A percentile compares a stretch with the other conserved stretches of the same genome.
Evolutionary conservation across 257 asterid species (phyloP).

Genomic region (Henckelia pumila): DNA sequence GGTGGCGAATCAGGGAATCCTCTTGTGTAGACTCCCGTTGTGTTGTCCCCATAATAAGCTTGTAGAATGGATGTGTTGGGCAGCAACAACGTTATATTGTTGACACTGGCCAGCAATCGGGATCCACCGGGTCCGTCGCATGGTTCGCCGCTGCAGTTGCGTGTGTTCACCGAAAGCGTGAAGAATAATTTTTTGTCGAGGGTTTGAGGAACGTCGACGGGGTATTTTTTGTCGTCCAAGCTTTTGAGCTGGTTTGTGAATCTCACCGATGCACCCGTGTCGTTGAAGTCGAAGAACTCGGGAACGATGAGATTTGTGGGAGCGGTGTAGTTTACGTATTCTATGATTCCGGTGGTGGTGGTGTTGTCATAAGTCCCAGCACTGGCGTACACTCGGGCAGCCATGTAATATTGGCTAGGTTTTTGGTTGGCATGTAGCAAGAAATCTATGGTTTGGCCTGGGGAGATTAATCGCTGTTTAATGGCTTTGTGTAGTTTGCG

Average conservation of each 20-base stretch:
- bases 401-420: constrained; percentile 57
- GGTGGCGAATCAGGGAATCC: constrained; percentile 50
- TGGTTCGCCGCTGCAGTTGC: too few species aligned
- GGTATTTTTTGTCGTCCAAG: constrained; percentile 33
- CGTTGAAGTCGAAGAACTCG: constrained; percentile 37
- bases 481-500: too few species aligned
- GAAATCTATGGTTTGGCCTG: constrained; percentile 59
- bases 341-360: constrained; percentile 52
- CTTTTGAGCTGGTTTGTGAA: too few species aligned
- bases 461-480: too few species aligned
- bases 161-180: constrained; percentile 29
- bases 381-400: constrained; percentile 37
- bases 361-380: constrained; percentile 33
- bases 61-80: constrained; percentile 47
- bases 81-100: constrained; percentile 40
- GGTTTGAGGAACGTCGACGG: constrained; percentile 42
- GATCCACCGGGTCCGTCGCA: constrained; percentile 21
- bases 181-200: constrained; percentile 23
- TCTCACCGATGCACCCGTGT: constrained; percentile 33
- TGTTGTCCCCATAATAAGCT: constrained; percentile 56
- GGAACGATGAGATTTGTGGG: constrained; percentile 32
- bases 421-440: constrained; percentile 45
- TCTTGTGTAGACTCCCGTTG: constrained; percentile 36
- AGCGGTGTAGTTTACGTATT: constrained; percentile 31
- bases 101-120: constrained; percentile 51